These are phyloP conservation scores for Linnemannia zychae DNA, from an alignment of 192 early-diverging fungal genomes.

Conservation along the genomic window DNA sequence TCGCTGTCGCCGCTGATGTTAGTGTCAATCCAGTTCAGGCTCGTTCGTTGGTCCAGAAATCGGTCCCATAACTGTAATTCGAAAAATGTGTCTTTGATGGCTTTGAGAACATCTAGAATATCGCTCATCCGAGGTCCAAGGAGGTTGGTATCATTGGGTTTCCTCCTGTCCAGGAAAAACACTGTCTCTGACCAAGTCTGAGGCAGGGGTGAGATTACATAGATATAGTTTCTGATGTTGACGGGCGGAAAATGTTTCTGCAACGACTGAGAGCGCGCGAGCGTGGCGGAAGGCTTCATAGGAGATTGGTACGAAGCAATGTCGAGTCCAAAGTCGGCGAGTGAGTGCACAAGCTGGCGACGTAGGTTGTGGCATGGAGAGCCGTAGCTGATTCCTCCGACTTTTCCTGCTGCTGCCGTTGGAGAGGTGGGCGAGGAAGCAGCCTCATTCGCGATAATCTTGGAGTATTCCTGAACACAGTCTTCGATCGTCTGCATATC, in stretches of 20 bases:
- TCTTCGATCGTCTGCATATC: constrained; percentile 4
- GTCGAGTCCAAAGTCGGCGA: constrained; percentile 47
- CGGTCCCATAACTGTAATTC: constrained; percentile 44
- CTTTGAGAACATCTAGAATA: constrained; percentile 36
- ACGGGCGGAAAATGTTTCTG: constrained; percentile 51
- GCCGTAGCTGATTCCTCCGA: not conserved
- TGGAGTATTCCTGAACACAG: constrained; percentile 35
- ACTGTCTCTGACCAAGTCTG: constrained; percentile 32
- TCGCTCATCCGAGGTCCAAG: constrained; percentile 20
- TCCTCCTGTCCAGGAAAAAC: constrained; percentile 27
- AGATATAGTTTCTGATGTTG: constrained; percentile 43
- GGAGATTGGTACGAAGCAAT: constrained; percentile 49
- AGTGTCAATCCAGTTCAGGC: constrained; percentile 51
- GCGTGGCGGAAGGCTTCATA: constrained; percentile 20
- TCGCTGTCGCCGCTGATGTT: not conserved
- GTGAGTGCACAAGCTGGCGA: constrained; percentile 32
- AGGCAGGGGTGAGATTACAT: constrained; percentile 38
- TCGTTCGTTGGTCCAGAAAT: constrained; percentile 40
- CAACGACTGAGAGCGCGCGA: constrained; percentile 33
- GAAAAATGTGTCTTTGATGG: constrained; percentile 39
- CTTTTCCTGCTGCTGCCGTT: not conserved
- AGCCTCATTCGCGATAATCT: constrained; percentile 11
- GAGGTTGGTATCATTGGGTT: not conserved
- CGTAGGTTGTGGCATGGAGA: constrained; percentile 40
- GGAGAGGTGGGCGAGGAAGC: not conserved